A percentile compares a stretch with the other conserved stretches of the same genome.
These are phyloP conservation scores for Vitrella brassicaformis DNA, from an alignment of 73 alveolate genomes.

Conservation along the genomic window DNA sequence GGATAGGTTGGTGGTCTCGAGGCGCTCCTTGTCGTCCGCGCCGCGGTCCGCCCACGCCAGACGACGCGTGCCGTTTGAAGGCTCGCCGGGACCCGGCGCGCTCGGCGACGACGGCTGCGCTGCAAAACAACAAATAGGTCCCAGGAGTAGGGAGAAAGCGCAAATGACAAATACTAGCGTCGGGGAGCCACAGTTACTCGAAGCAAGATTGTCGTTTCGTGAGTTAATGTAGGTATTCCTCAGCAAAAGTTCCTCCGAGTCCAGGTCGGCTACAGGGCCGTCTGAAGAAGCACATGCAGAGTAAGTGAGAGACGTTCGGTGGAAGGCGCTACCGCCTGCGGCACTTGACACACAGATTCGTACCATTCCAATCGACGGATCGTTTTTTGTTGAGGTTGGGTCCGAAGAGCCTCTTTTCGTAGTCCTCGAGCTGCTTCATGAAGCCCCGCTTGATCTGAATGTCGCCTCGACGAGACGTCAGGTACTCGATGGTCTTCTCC, in stretches of 20 bases:
- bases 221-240: slow-evolving; percentile 46
- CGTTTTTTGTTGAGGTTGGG: background rate
- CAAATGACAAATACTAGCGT: too few species aligned
- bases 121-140: too few species aligned
- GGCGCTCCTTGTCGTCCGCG: background rate
- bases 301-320: slow-evolving; percentile 15
- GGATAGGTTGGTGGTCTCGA: too few species aligned
- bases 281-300: slow-evolving; percentile 7
- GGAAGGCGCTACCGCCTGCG: slow-evolving; percentile 41
- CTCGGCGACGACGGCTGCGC: too few species aligned
- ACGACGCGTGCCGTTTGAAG: too few species aligned
- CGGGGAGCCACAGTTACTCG: too few species aligned
- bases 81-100: too few species aligned
- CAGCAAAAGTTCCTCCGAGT: slow-evolving; percentile 44
- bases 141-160: too few species aligned
- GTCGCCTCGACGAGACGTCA: slow-evolving; percentile 63
- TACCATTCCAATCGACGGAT: background rate
- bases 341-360: too few species aligned
- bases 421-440: slow-evolving; percentile 49
- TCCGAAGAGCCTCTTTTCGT: slow-evolving; percentile 39
- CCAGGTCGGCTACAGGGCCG: slow-evolving; percentile 10
- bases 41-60: background rate
- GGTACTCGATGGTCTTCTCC: slow-evolving; percentile 54
- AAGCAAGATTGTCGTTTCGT: too few species aligned
- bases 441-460: slow-evolving; percentile 56